These are phyloP conservation scores for Emmonsiellopsis sp. DNA, from an alignment of 2,329 filamentous ascomycete species.

Conservation along the genomic window DNA sequence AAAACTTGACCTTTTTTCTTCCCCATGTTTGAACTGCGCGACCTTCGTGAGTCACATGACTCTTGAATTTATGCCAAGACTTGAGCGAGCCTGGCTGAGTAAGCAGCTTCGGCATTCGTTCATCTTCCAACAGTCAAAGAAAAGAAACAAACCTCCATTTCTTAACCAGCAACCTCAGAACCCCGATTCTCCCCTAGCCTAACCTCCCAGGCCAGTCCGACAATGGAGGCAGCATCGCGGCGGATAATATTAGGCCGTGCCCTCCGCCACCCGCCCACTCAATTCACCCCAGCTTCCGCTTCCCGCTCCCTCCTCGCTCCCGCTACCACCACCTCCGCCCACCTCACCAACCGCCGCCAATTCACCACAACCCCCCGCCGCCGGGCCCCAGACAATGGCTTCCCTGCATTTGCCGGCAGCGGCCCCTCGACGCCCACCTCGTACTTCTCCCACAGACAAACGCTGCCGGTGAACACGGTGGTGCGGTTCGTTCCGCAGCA, in stretches of 20 bases:
- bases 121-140: too few species aligned
- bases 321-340: constrained; percentile 16
- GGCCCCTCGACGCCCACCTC: constrained; percentile 46
- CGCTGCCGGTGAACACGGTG: constrained; percentile 84
- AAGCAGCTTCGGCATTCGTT: too few species aligned
- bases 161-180: too few species aligned
- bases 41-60: too few species aligned
- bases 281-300: background rate
- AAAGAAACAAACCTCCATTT: too few species aligned
- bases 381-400: constrained; percentile 25
- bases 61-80: too few species aligned
- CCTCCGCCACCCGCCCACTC: constrained; percentile 18
- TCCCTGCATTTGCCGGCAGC: constrained; percentile 20
- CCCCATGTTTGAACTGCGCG: too few species aligned
- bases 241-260: constrained; percentile 23
- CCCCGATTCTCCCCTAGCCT: too few species aligned
- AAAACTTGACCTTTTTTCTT: too few species aligned
- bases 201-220: constrained; percentile 3
- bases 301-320: background rate
- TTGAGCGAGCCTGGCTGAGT: too few species aligned
- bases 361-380: constrained; percentile 22
- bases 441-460: constrained; percentile 62
- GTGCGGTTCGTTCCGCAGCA: constrained; percentile 98
- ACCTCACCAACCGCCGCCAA: constrained; percentile 14
- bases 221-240: constrained; percentile 30